Conservation (phyloP, 2,329 filamentous ascomycete species). For the Penicillium sp. region DNA sequence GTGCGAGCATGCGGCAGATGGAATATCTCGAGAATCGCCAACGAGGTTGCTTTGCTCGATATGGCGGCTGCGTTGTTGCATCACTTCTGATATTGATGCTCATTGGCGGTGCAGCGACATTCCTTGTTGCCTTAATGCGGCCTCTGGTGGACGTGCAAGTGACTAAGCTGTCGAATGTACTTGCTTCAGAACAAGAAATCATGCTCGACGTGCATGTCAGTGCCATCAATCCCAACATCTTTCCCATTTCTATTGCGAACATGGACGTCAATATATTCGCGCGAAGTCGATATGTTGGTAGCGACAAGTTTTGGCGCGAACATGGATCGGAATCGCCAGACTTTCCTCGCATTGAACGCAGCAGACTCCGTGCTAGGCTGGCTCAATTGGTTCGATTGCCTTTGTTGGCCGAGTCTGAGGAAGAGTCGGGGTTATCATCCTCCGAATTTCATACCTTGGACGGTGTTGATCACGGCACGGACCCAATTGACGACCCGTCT, state of each 20-base stretch:
- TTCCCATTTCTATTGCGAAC: constrained; percentile 78
- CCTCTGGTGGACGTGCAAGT: constrained; percentile 76
- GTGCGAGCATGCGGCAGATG: constrained; percentile 61
- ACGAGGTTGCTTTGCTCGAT: constrained; percentile 64
- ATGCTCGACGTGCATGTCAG: constrained; percentile 88
- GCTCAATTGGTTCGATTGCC: constrained; percentile 26
- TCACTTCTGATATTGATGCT: constrained; percentile 75
- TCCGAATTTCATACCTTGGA: constrained; percentile 20
- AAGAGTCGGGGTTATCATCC: constrained; percentile 18
- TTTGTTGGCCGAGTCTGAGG: constrained; percentile 12
- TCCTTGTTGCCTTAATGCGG: constrained; percentile 88
- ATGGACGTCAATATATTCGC: constrained; percentile 92
- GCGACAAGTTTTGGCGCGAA: constrained; percentile 43
- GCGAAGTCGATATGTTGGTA: constrained; percentile 83
- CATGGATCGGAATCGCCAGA: constrained; percentile 23
- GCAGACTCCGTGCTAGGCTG: constrained; percentile 30
- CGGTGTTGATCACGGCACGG: constrained; percentile 53
- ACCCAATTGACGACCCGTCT: constrained; percentile 57
- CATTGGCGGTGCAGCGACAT: constrained; percentile 78
- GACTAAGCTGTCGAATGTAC: constrained; percentile 77
- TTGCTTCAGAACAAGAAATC: constrained; percentile 89
- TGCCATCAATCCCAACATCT: constrained; percentile 88
- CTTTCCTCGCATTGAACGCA: constrained; percentile 30
- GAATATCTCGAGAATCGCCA: constrained; percentile 68
- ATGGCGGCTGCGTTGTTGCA: constrained; percentile 84